Percentiles rank a stretch among this genome's conserved stretches.
These are phyloP conservation scores for Globisporangium paroecandrum DNA, from an alignment of 352 stramenopile genomes.

Conservation along the genomic window DNA sequence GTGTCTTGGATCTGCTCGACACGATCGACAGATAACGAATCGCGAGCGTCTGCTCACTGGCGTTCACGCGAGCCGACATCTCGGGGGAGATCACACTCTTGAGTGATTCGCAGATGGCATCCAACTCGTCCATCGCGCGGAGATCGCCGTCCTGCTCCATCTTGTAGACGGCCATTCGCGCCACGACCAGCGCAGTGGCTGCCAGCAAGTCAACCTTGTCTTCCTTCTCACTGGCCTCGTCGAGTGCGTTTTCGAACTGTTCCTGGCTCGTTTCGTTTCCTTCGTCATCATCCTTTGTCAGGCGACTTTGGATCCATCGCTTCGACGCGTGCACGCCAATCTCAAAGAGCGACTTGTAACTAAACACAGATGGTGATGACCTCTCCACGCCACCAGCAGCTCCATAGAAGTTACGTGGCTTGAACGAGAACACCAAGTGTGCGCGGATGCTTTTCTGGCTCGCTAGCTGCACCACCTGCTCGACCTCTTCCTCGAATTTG, in stretches of 20 bases:
- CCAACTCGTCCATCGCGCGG: slow-evolving; percentile 23
- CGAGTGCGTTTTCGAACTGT: slow-evolving; percentile 5
- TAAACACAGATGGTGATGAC: slow-evolving; percentile 16
- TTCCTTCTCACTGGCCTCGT: slow-evolving; percentile 13
- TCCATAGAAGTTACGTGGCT: slow-evolving; percentile 10
- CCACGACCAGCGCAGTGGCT: slow-evolving; percentile 30
- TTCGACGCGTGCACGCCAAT: neutral
- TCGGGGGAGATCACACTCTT: slow-evolving; percentile 20
- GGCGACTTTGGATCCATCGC: slow-evolving; percentile 11
- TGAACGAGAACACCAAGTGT: slow-evolving; percentile 11
- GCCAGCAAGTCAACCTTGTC: slow-evolving; percentile 25
- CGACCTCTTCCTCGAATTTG: slow-evolving; percentile 38
- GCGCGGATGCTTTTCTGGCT: neutral
- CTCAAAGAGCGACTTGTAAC: slow-evolving; percentile 24
- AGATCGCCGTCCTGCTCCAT: slow-evolving; percentile 35
- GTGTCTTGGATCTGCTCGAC: slow-evolving; percentile 19
- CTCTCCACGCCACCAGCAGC: neutral
- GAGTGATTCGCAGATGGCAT: slow-evolving; percentile 32
- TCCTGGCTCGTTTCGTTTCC: neutral
- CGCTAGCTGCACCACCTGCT: slow-evolving; percentile 8
- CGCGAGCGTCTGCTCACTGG: slow-evolving; percentile 38
- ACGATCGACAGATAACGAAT: slow-evolving; percentile 35
- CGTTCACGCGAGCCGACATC: neutral
- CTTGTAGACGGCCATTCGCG: slow-evolving; percentile 37
- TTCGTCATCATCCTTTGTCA: neutral